A percentile compares a stretch with the other conserved stretches of the same genome.
These are phyloP conservation scores for Elongisporangium prolatum DNA, from an alignment of 352 stramenopile genomes.

Conservation along the genomic window DNA sequence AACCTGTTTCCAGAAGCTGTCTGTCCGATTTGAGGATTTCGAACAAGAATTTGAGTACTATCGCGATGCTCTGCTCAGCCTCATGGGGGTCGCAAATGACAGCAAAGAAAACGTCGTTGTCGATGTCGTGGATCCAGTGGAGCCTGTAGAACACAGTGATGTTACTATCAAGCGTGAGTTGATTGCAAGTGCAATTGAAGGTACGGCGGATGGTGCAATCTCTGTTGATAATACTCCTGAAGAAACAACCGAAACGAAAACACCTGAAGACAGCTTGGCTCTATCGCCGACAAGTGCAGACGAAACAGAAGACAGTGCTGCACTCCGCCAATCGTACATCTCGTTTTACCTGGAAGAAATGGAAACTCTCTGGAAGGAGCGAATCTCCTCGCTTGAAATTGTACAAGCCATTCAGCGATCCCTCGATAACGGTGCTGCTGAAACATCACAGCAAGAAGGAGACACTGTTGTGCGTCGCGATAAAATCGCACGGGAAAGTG, in stretches of 20 bases:
- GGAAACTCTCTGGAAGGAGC: conserved; percentile 77
- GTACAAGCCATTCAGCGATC: conserved; percentile 70
- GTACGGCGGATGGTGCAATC: conserved; percentile 2
- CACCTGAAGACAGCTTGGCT: neutral
- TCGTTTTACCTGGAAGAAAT: conserved; percentile 81
- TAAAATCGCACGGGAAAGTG: conserved; percentile 42
- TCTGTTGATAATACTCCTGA: neutral
- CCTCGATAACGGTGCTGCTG: conserved; percentile 16
- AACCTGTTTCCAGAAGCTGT: conserved; percentile 56
- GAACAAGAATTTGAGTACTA: conserved; percentile 81
- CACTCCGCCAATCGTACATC: conserved; percentile 60
- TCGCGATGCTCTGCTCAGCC: conserved; percentile 41
- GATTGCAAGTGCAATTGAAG: conserved; percentile 16
- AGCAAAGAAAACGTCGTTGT: neutral
- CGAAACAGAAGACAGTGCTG: conserved; percentile 36
- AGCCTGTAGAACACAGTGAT: conserved; percentile 17
- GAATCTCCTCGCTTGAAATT: conserved; percentile 69
- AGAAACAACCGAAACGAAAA: neutral
- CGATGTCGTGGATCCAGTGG: neutral
- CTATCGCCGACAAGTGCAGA: neutral
- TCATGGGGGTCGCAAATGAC: conserved; percentile 20
- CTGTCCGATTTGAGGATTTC: conserved; percentile 65
- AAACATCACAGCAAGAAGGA: conserved; percentile 13
- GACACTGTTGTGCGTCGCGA: conserved; percentile 11
- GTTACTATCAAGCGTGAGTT: conserved; percentile 45